phyloP scores from a whole-genome alignment of 495 filamentous ascomycete species.

The Penicillium crystallinum region DNA sequence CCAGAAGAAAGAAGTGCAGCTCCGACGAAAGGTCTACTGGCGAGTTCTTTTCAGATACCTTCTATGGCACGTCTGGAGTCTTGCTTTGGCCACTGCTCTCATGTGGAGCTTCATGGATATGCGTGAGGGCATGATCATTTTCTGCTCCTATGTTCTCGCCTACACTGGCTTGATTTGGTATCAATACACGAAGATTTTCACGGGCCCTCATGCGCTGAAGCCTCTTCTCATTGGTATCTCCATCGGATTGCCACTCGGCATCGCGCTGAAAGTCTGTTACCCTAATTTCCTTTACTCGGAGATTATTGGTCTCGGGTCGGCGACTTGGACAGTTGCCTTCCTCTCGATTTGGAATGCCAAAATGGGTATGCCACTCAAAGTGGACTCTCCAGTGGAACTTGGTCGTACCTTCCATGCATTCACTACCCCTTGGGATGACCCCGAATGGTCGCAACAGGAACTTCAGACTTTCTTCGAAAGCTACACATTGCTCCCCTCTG shows the following conservation, averaged over 20 bases:
- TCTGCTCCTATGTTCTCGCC: slow-evolving; percentile 47
- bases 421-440: slow-evolving; percentile 41
- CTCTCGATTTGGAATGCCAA: slow-evolving; percentile 42
- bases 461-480: slow-evolving; percentile 44
- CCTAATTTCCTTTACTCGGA: slow-evolving; percentile 42
- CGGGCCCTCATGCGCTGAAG: slow-evolving; percentile 48
- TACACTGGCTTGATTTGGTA: slow-evolving; percentile 58
- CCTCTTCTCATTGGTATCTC: slow-evolving; percentile 43
- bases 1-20: slow-evolving; percentile 40
- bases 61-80: slow-evolving; percentile 53
- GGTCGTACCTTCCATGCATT: slow-evolving; percentile 41
- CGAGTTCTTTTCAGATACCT: slow-evolving; percentile 47
- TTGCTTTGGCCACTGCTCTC: slow-evolving; percentile 45
- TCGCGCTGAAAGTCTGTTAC: slow-evolving; percentile 32
- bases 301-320: slow-evolving; percentile 46
- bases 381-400: slow-evolving; percentile 34
- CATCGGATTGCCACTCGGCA: slow-evolving; percentile 46
- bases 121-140: slow-evolving; percentile 42
- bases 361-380: slow-evolving; percentile 41
- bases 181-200: slow-evolving; percentile 58
- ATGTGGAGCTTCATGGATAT: slow-evolving; percentile 50
- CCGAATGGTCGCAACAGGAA: slow-evolving; percentile 48
- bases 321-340: slow-evolving; percentile 52
- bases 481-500: slow-evolving; percentile 22
- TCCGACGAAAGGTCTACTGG: slow-evolving; percentile 52